A percentile compares a stretch with the other conserved stretches of the same genome.
phyloP scores from a whole-genome alignment of 2,329 filamentous ascomycete species.

The Ceratocystis ficicola region DNA sequence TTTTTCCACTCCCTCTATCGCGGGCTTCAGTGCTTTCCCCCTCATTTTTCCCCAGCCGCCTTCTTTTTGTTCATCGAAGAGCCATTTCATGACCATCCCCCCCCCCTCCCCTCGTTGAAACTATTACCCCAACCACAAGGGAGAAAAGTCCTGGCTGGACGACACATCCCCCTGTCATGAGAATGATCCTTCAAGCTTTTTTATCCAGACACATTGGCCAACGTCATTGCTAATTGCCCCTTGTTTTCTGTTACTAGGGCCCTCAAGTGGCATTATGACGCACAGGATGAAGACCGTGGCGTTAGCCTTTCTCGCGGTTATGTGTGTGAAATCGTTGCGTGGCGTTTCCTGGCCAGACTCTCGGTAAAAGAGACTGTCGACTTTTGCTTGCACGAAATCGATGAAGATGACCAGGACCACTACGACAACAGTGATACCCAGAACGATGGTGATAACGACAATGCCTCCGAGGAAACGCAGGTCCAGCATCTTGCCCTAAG shows the following conservation, averaged over 20 bases:
- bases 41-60: constrained; percentile 3
- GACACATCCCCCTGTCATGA: constrained; percentile 12
- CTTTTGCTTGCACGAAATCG: constrained; percentile 61
- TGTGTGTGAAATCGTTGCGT: constrained; percentile 70
- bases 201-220: background rate
- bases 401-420: constrained; percentile 27
- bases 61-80: background rate
- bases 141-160: background rate
- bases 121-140: background rate
- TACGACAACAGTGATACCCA: constrained; percentile 3
- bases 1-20: background rate
- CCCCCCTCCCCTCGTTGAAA: constrained; percentile 1
- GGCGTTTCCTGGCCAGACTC: constrained; percentile 60
- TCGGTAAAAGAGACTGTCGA: constrained; percentile 63
- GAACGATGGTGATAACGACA: constrained; percentile 23
- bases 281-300: constrained; percentile 50
- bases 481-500: constrained; percentile 18
- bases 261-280: constrained; percentile 61
- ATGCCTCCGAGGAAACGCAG: constrained; percentile 1
- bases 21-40: constrained; percentile 5
- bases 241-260: constrained; percentile 37
- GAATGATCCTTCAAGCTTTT: constrained; percentile 12
- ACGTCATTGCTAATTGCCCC: background rate
- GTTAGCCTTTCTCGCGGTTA: constrained; percentile 56
- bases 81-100: background rate